These are phyloP conservation scores for Suhomyces choctaworum DNA, from an alignment of 1,139 yeast species.

Conservation along the genomic window DNA sequence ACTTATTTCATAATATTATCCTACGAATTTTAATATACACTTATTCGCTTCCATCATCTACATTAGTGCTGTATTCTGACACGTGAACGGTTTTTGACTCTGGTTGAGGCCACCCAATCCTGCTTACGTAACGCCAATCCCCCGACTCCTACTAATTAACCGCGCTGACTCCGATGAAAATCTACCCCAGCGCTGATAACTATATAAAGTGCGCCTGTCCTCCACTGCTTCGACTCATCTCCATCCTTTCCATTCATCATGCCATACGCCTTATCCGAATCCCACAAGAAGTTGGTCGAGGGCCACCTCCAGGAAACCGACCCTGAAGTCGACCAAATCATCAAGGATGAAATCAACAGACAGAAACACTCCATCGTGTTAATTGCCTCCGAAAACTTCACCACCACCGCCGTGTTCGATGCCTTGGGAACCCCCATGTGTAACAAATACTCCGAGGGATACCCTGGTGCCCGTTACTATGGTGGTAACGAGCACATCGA, in stretches of 20 bases:
- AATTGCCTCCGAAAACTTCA: constrained; percentile 96
- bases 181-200: constrained; percentile 1
- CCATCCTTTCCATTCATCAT: constrained; percentile 17
- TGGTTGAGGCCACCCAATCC: neutral
- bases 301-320: constrained; percentile 73
- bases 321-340: constrained; percentile 80
- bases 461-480: constrained; percentile 86
- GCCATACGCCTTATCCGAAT: constrained; percentile 64
- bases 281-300: constrained; percentile 67
- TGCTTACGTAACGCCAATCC: neutral
- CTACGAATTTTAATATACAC: too few species aligned
- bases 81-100: neutral
- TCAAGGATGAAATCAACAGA: constrained; percentile 86
- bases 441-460: constrained; percentile 84
- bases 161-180: constrained; percentile 10
- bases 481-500: constrained; percentile 95
- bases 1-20: too few species aligned
- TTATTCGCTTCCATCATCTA: too few species aligned
- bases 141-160: constrained; percentile 11
- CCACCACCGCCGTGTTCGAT: constrained; percentile 94
- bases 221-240: neutral
- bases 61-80: too few species aligned
- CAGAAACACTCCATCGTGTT: constrained; percentile 92
- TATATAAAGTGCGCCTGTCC: constrained; percentile 7
- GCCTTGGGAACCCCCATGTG: constrained; percentile 97